Evolutionary conservation across 2,329 filamentous ascomycete species (phyloP).

Genomic region (Monilinia fructicola): DNA sequence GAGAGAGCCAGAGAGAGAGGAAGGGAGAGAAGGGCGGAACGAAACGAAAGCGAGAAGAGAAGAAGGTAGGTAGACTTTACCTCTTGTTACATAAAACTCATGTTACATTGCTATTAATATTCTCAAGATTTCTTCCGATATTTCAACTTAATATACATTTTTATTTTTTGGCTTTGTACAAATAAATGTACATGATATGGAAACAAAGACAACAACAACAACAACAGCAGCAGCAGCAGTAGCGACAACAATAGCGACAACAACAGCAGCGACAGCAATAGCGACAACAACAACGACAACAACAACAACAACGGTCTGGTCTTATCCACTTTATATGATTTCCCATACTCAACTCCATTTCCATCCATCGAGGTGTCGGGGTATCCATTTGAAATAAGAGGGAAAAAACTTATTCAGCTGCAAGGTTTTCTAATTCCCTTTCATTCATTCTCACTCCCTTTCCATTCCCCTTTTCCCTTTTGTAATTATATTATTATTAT

Average conservation of each 20-base stretch:
- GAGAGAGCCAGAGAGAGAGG: neutral
- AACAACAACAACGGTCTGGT: too few species aligned
- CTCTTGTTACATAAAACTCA: too few species aligned
- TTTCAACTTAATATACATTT: neutral
- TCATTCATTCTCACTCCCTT: too few species aligned
- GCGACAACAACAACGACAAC: too few species aligned
- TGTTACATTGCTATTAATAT: neutral
- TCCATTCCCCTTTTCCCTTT: neutral
- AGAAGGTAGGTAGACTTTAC: neutral
- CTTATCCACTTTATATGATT: conserved; percentile 12
- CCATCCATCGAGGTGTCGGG: neutral
- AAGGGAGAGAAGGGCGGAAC: neutral
- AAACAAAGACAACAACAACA: neutral
- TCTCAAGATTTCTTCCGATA: neutral
- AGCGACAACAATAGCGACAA: too few species aligned
- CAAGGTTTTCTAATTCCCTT: neutral
- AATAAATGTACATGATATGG: conserved; percentile 7
- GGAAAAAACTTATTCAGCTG: neutral
- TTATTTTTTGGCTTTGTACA: neutral
- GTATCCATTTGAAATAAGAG: neutral
- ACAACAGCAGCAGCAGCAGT: neutral
- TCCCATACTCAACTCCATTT: neutral
- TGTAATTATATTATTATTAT: neutral
- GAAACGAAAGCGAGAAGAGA: neutral
- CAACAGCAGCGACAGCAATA: too few species aligned